Evolutionary conservation across 176 grass and related monocot genomes (phyloP), one percentile per base, ranked within the genome.

Genomic region (Otatea glauca): DNA sequence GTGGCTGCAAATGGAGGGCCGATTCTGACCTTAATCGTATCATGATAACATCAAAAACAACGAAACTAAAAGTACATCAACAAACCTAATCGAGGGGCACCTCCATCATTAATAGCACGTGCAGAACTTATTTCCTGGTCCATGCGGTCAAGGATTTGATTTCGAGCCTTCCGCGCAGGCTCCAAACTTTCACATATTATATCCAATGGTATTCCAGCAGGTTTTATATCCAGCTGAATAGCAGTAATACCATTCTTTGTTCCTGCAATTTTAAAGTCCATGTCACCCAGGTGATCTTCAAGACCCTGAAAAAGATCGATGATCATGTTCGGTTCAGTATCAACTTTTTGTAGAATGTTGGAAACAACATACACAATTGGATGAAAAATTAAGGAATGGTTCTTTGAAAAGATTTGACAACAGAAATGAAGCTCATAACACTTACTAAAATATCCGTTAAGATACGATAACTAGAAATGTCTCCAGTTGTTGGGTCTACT

Each of bases 251-350:
- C 96, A 83, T 83, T 92, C 68, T 93, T 94, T 74, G 96, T 98
- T 86, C 96, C 96, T 16, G 96, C 91, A 89, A 98, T 98, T 92
- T 98, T 98, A 81, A 98, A 98, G 76, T 98, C 96, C 96, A 98
- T 98, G 45, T 98, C 96, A 66, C 96, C 96, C 24, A 93, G 72
- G 65, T 98, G 96, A 91, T 98, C 96, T 81, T 98, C 96, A 82
- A 98, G 91, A 59, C 96, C 96, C 96, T 98, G 81, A 49, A 78
- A 83, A 85, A 74, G 43, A 78, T 63, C n/a, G 38, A 68, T 50
- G 29, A 51, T 38, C 39, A 51, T 86, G 20, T 48, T 77, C 32
- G 55, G 16, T 74, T 86, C 42, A 83, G 58, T 5, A 83, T 74
- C 67, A 56, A 21, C 16, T 42, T 68, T 80, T 67, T 49, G 1